Percentiles rank a stretch among this genome's conserved stretches.
These are phyloP conservation scores for Malus asiatica DNA, from an alignment of 306 rosid species.

Conservation along the genomic window DNA sequence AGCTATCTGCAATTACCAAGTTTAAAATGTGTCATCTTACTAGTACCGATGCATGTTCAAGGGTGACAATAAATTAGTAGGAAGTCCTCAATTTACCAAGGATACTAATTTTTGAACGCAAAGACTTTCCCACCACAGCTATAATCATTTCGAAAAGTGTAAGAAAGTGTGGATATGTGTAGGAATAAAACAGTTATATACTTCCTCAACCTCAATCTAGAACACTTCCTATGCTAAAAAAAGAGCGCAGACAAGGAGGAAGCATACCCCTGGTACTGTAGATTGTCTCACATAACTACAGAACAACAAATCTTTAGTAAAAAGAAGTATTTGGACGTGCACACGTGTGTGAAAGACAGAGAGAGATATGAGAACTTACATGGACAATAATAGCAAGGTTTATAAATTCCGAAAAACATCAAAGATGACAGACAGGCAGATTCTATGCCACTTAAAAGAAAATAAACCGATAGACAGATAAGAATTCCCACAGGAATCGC, in stretches of 20 bases:
- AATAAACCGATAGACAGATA: neutral
- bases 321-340: neutral
- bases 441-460: no score
- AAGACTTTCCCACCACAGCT: neutral
- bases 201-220: neutral
- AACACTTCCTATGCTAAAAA: no score
- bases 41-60: neutral
- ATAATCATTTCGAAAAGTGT: neutral
- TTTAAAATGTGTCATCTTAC: constrained; percentile 1
- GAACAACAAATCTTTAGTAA: neutral
- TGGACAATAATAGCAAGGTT: neutral
- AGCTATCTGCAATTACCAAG: constrained; percentile 54
- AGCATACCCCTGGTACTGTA: neutral
- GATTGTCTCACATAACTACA: neutral
- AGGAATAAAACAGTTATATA: neutral
- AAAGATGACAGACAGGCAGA: neutral
- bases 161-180: neutral
- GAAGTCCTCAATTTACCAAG: neutral
- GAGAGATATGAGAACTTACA: neutral
- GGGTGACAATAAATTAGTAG: neutral
- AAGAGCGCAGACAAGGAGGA: neutral
- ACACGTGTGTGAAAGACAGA: neutral
- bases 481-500: neutral
- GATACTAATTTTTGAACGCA: neutral
- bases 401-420: neutral